Base-by-base conservation (phyloP, 139 green algal species). In the Diplosphaera chodatii region DNA sequence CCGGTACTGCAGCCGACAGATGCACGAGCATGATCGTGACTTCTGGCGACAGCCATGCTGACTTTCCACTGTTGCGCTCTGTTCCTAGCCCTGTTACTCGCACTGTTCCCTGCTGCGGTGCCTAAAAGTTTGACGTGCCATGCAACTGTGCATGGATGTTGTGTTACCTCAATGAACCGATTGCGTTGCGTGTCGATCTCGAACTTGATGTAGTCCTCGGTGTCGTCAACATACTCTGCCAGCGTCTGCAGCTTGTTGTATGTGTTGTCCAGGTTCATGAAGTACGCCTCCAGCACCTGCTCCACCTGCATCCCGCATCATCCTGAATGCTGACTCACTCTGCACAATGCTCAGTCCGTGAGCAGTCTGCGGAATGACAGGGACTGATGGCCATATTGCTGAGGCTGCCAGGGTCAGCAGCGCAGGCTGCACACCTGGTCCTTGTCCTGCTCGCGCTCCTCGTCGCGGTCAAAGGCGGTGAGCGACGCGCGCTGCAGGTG, bases 191-290 rank as follows among this genome's bases (percentile, higher is more conserved):
- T 90, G 79, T 98, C 94, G 21, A 97, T 86, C 80, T 97, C 84
- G 72, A 97, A 97, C 74, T 97, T 96, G 68, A 98, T 92, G 72
- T 95, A 94, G 74, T 98, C 94, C 84, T 75, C 63, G 27, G 91
- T 96, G 84, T 97, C 92, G 69, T 98, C 91, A 29, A 98, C 92
- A 77, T 95, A 96, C 84, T 97, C 93, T 18, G 82, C 74, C 56
- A 97, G 80, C 40, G 86, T 91, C 78, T 87, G 76, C 69, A 95
- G 78, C 63, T 86, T 84, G 74, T 90, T 92, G 75, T 80, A 89
- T 13, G 86, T 89, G 67, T 91, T 86, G 74, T 94, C 86, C 23
- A 91, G n/a, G 55, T 87, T 80, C 76, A 83, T 78, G 62, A 85
- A 84, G 68, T 92, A 91, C 4, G 82, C 73, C 76, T 93, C 88